Evolutionary conservation across 208 protist species (phyloP), one percentile per base, ranked within the genome.

Genomic region (Wallacemonas sp.): DNA sequence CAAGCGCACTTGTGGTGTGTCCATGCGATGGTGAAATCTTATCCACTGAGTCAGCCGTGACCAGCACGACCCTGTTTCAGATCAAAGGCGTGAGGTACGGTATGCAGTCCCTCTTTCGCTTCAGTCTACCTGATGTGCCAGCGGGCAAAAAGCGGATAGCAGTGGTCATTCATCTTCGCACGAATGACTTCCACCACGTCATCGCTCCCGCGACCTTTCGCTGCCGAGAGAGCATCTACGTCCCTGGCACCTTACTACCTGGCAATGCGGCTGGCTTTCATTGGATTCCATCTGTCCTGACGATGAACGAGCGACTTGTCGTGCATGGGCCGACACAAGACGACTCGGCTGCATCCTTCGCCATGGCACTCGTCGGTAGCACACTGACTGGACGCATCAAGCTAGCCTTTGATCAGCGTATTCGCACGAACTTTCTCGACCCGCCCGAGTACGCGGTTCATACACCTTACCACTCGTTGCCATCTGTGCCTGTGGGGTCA

Each of bases 101-200:
- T 56, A 59, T 90, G 27, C 75, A 77, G 15, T 61, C 79, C n/a
- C 77, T 96, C 24, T 70, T 96, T 41, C 86, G 84, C 34, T 41
- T 44, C 4, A 22, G 14, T 6, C 41, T 61, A 1, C 34, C 68
- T 21, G 62, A 51, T 11, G 68, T 68, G 19, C 65, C 75, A 21
- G 66, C 59, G 28, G 56, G 84, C 24, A 41, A 76, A 17, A 82
- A 80, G 39, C 90, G 87, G 19, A 70, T 91, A 2, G 82, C 81
- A 0, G 75, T 86, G 34, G 78, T 84, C 26, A 44, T 95, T 9
- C 82, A 80, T 49, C 67, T 96, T 49, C 83, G 90, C 39, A 76
- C 71, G 17, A 31, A 74, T n/a, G 90, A 96, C 63, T 94, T 80
- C 45, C 90, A 96, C 66, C 86, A 93, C 70, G 87, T 96, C 19